A percentile compares a stretch with the other conserved stretches of the same genome.
Evolutionary conservation across 306 rosid genomes (phyloP).

Genomic region (Prunus armeniaca): DNA sequence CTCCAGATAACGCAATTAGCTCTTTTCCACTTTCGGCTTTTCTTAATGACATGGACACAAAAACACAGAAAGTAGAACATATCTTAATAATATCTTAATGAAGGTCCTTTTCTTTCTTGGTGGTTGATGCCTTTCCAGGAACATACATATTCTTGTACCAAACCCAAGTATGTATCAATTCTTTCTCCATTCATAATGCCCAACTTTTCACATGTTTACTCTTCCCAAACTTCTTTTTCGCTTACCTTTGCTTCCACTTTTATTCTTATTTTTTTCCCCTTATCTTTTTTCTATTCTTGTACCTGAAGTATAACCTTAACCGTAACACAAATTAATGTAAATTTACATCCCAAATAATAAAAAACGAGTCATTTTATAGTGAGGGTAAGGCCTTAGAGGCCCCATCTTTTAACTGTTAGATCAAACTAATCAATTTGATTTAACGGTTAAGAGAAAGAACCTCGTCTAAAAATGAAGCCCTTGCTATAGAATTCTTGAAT

Average conservation of each 20-base stretch:
- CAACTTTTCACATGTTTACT: slow-evolving; percentile 11
- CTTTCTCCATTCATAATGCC: slow-evolving; percentile 5
- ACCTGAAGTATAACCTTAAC: no score
- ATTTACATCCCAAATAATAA: no score
- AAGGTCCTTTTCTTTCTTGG: slow-evolving; percentile 10
- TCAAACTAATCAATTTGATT: no score
- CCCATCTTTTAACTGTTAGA: no score
- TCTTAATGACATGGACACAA: background rate
- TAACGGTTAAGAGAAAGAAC: no score
- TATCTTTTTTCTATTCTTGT: background rate
- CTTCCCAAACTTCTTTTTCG: slow-evolving; percentile 16
- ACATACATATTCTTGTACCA: slow-evolving; percentile 3
- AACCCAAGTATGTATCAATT: slow-evolving; percentile 6
- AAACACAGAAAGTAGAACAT: no score
- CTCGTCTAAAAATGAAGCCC: accelerated
- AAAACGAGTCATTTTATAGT: no score
- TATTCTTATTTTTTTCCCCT: background rate
- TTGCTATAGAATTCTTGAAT: no score
- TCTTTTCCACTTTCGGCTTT: background rate
- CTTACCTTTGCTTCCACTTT: slow-evolving; percentile 24
- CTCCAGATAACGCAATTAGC: no score
- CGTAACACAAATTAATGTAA: no score
- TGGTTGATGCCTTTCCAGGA: slow-evolving; percentile 11
- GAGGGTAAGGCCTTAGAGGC: no score
- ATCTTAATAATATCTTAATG: background rate